Evolutionary conservation across 164 flowering plant genomes (phyloP).

Genomic region (Malania oleifera): DNA sequence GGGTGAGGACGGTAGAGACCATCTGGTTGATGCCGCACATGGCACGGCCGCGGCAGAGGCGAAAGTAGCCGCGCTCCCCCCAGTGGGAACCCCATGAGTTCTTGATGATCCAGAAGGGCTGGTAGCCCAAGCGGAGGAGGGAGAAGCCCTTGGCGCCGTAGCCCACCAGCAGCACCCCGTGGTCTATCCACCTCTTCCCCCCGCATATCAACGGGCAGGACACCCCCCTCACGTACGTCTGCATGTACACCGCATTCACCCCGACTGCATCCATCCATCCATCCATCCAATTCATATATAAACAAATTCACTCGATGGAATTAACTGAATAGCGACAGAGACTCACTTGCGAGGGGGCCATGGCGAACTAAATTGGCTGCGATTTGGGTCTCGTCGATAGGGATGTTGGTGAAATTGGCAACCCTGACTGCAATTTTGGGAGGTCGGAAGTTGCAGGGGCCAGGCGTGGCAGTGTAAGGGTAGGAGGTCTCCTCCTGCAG

Average conservation of each 20-base stretch:
- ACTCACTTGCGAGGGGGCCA: constrained; percentile 73
- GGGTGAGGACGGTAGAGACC: constrained; percentile 82
- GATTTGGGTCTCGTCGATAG: constrained; percentile 64
- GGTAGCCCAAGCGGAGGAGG: constrained; percentile 48
- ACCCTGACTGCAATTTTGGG: constrained; percentile 57
- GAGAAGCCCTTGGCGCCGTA: constrained; percentile 67
- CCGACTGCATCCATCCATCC: constrained; percentile 45
- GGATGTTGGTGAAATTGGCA: constrained; percentile 56
- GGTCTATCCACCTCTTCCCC: constrained; percentile 49
- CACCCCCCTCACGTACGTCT: constrained; percentile 83
- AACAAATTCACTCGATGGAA: too few species aligned
- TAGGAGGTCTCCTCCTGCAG: constrained; percentile 57
- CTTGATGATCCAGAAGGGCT: constrained; percentile 87
- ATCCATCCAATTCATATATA: too few species aligned
- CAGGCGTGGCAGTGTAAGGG: constrained; percentile 57
- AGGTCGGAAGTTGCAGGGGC: constrained; percentile 54
- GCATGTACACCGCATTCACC: constrained; percentile 84
- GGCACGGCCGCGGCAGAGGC: constrained; percentile 54
- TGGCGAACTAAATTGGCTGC: constrained; percentile 59
- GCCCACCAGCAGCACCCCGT: constrained; percentile 79
- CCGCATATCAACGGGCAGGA: constrained; percentile 79
- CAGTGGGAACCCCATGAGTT: constrained; percentile 80
- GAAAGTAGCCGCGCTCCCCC: constrained; percentile 81
- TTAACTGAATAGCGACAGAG: neutral
- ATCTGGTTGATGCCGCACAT: constrained; percentile 73